phyloP scores from a whole-genome alignment of 441 rosid genomes.

The Gossypium davidsonii region DNA sequence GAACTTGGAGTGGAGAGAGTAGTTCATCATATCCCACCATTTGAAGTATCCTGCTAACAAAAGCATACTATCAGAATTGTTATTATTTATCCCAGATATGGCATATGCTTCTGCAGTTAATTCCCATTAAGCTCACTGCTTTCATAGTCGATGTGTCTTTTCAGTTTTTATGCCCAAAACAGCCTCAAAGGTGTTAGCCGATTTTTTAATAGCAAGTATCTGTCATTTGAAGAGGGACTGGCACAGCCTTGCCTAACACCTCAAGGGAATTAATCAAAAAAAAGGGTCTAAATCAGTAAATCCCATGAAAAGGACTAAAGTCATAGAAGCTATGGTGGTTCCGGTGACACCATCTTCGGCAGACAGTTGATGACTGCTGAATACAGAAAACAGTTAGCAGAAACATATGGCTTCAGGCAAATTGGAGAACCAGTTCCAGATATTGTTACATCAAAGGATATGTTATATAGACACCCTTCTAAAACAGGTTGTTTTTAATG shows the following conservation, averaged over 20 bases:
- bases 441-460: slow-evolving; percentile 62
- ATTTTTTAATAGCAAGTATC: slow-evolving; percentile 29
- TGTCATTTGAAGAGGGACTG: slow-evolving; percentile 36
- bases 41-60: neutral
- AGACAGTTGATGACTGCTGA: slow-evolving; percentile 46
- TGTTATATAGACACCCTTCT: slow-evolving; percentile 64
- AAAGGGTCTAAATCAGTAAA: neutral
- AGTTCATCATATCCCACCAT: neutral
- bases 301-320: slow-evolving; percentile 31
- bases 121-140: neutral
- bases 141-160: neutral
- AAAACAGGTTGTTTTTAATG: slow-evolving; percentile 35
- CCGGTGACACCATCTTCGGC: slow-evolving; percentile 54
- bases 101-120: neutral
- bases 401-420: slow-evolving; percentile 67
- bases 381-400: slow-evolving; percentile 56
- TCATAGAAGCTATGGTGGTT: slow-evolving; percentile 51
- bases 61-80: no score
- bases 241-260: slow-evolving; percentile 17
- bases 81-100: neutral
- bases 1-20: neutral
- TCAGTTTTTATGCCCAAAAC: neutral
- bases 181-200: neutral
- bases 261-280: slow-evolving; percentile 24
- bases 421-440: slow-evolving; percentile 82